Evolutionary conservation across 768 basidiomycete species (phyloP), one percentile per base, ranked within the genome.

Genomic region (Pleurotus tuber-regium): DNA sequence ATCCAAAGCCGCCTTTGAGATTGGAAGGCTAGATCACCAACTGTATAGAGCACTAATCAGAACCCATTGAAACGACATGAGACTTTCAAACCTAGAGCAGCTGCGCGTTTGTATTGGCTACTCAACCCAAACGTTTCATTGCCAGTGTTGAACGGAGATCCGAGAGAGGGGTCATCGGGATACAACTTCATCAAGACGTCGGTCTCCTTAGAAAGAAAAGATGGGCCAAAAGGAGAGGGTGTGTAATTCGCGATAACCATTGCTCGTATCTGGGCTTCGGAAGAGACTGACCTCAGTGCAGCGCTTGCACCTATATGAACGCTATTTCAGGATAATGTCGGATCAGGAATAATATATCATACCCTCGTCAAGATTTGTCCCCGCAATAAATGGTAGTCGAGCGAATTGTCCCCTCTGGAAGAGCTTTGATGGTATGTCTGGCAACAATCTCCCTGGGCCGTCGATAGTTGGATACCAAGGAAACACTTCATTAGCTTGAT

Each of bases 61-160:
- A 12, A 35, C 5, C 35, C 12, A 38, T 9, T n/a, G n/a, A n/a
- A n/a, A n/a, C n/a, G n/a, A n/a, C n/a, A n/a, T n/a, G n/a, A n/a
- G n/a, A n/a, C n/a, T n/a, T n/a, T n/a, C 46, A 24, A n/a, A 60
- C 61, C 42, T 3, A 69, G 54, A 9, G 65, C 57, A 0, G 67
- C 53, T 12, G 54, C 62, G 4, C 70, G 63, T 50, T 72, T 70
- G 57, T 61, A 72, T 26, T 63, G 60, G 18, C 54, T 38, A 9
- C 59, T 56, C 10, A 73, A 56, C 0, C 76, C 76, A 53, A 77
- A 78, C 0, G 74, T 73, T 19, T 74, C 57, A 53, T 70, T 67
- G 4, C 77, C 76, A 2, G 77, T 79, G 10, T 65, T 66, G 54
- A 70, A 80, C 0, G 78, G 78, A 1, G 74, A 72, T 2, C 78